Base-by-base conservation (phyloP, 495 filamentous ascomycete genomes). In the Penicillium dipodomyicola region DNA sequence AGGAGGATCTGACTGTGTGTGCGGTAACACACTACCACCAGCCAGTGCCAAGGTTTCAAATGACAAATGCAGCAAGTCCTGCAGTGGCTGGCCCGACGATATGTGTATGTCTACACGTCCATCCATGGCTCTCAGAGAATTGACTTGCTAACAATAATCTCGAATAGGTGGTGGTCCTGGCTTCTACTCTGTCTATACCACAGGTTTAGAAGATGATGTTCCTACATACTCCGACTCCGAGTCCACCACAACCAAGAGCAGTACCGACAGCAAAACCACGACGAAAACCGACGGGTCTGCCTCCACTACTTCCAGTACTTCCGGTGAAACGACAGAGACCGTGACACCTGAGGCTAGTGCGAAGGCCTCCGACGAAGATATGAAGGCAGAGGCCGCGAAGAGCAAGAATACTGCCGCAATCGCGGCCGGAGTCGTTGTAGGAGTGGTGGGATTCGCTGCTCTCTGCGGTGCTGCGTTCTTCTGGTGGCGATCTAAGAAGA, bases 361-460 rank as follows among this genome's bases (percentile, higher is more conserved):
- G 1, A 63, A 56, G 11, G 47, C 7, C 33, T 49, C 40, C 15
- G 43, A 63, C 4, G 46, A 60, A 8, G 14, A 32, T 17, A 1
- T 25, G 5, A 22, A 46, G 14, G 63, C 71, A 23, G 67, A 72
- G 20, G 58, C 70, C 40, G 58, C 64, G 39, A 49, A 52, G 39
- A 71, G 77, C 10, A 71, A 87, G 23, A 86, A 83, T 58, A 87
- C 80, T 40, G 90, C 85, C 25, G 90, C 87, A 23, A 92, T 97
- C 56, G 93, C 90, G 27, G 93, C 84, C 25, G 94, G 93, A 54
- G 90, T 91, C 5, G 92, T 97, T 7, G 87, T 96, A 30, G 90
- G 88, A 57, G 82, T 96, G 5, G 78, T 96, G 22, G 90, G 77
- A 11, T 52, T 92, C 6, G 79, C 74, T 60, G 85, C 80, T 7